Evolutionary conservation across 257 asterid genomes (phyloP), one percentile per base, ranked within the genome.

Genomic region (Capsicum baccatum): DNA sequence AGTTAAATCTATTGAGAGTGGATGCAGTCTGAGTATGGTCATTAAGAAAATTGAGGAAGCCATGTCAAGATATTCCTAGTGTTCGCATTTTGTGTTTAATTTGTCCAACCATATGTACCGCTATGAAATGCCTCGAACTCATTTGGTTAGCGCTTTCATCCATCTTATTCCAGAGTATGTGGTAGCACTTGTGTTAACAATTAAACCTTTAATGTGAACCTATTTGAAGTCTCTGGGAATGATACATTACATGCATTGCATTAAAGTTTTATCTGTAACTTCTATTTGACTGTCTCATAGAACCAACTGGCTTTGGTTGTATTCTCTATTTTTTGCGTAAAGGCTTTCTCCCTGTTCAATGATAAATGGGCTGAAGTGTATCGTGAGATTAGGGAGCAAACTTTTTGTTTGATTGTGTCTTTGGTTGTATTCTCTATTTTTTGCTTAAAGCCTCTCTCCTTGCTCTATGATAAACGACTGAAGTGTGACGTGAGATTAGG

Each of bases 11-110:
- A 88, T 94, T 89, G 94, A 93, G 88, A 87, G 82, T 47, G 98
- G 98, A 81, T 85, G 86, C 84, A 91, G 94, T 86, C 89, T 93
- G 89, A 91, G 98, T 86, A 79, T 89, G 44, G 94, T 93, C 82
- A 92, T 96, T 76, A 89, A 89, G 86, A 91, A 85, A 76, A 92
- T 96, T 4, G 99, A 96, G 90, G 97, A 94, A 85, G 87, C 92
- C 83, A 91, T 94, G 94, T 83, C 93, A 12, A 12, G 21, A 50
- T 39, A 73, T 73, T 47, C 59, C 39, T 48, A 10, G 12, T 47
- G 42, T 19, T 39, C 42, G 3, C 42, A 39, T 39, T 39, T 39
- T 39, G 15, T 26, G 26, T 26, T 26, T 0, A 26, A 73, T 59
- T 74, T 74, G 81, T 17, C 62, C 10, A 19, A 19, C 19, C 81